phyloP scores from a whole-genome alignment of 2,329 filamentous ascomycete genomes.

The Verticillium dahliae region DNA sequence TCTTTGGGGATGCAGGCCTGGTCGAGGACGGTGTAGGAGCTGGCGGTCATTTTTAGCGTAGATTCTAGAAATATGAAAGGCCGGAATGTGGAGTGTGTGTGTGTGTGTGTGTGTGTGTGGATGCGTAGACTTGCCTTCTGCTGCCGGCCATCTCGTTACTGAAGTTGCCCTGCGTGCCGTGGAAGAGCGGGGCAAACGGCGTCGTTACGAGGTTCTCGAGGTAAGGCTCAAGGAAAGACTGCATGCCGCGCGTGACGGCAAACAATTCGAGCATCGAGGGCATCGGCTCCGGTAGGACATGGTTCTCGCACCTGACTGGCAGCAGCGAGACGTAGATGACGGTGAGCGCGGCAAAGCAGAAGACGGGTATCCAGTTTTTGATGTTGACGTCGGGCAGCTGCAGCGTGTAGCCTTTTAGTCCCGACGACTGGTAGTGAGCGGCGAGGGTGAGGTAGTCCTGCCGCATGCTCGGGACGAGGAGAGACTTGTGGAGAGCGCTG shows the following conservation, averaged over 20 bases:
- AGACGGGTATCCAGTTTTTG: slow-evolving; percentile 22
- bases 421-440: slow-evolving; percentile 20
- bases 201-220: background rate
- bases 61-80: background rate
- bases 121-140: background rate
- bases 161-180: background rate
- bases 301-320: background rate
- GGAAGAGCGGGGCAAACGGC: background rate
- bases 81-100: background rate
- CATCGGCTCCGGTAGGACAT: background rate
- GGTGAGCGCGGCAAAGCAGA: slow-evolving; percentile 33
- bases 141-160: background rate
- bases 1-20: slow-evolving; percentile 5
- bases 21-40: background rate
- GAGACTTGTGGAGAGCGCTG: slow-evolving; percentile 21
- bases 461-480: slow-evolving; percentile 16
- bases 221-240: background rate
- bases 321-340: slow-evolving; percentile 16
- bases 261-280: slow-evolving; percentile 3
- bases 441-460: slow-evolving; percentile 18
- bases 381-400: slow-evolving; percentile 11
- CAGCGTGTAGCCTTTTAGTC: slow-evolving; percentile 18
- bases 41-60: background rate
- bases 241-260: slow-evolving; percentile 3
- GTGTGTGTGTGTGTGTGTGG: too few relatives aligned